Evolutionary conservation across 2,329 filamentous ascomycete species (phyloP).

Genomic region (Venturia effusa): DNA sequence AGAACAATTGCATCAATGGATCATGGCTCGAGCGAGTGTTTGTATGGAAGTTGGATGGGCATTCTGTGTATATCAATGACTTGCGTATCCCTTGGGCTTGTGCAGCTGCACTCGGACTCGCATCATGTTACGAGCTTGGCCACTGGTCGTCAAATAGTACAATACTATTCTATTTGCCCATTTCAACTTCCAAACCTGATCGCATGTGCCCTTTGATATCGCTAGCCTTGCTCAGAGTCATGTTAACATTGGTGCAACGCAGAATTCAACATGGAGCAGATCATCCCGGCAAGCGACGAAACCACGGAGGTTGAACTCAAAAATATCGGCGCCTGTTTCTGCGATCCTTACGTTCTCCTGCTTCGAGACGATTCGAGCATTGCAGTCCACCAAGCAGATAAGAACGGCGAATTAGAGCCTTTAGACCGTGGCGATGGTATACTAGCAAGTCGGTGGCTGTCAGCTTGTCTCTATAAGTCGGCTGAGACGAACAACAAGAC

Average conservation of each 20-base stretch:
- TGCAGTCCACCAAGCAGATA: conserved; percentile 68
- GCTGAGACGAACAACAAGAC: conserved; percentile 44
- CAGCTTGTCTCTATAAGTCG: conserved; percentile 71
- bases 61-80: neutral
- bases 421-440: conserved; percentile 52
- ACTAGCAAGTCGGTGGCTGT: conserved; percentile 62
- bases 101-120: neutral
- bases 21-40: neutral
- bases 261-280: conserved; percentile 79
- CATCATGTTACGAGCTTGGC: neutral
- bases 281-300: conserved; percentile 86
- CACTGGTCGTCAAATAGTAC: conserved; percentile 7
- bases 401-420: conserved; percentile 76
- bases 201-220: neutral
- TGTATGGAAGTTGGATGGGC: neutral
- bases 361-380: conserved; percentile 75
- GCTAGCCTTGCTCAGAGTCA: neutral
- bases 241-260: conserved; percentile 1
- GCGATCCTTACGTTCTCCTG: conserved; percentile 75
- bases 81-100: conserved; percentile 1
- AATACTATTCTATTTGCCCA: conserved; percentile 8
- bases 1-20: neutral
- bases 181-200: neutral
- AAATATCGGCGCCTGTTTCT: conserved; percentile 71
- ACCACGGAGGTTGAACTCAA: conserved; percentile 72